Base-by-base conservation (phyloP, 2,329 filamentous ascomycete species). In the Bipolaris cookei region DNA sequence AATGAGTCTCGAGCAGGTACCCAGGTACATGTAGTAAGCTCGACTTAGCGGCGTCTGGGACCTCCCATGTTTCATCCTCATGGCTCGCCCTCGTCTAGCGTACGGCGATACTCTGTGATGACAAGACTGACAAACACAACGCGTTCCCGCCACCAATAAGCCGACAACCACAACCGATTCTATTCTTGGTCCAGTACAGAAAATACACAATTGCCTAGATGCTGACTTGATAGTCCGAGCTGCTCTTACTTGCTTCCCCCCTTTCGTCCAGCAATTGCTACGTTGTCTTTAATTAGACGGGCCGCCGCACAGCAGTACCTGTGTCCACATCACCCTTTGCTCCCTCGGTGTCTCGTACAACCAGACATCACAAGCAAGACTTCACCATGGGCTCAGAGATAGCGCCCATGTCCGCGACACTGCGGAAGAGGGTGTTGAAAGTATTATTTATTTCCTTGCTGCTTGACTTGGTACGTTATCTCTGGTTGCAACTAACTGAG, bases 401-500 rank as follows among this genome's bases (percentile, higher is more conserved):
- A 55, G 47, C 56, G 14, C 71, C 76, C 10, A 74, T 81, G 41
- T 68, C 79, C 39, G 71, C 77, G 52, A 71, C 78, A 52, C 76
- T 82, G 75, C 87, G 93, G 61, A 96, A 91, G 79, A 88, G 84
- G 79, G 92, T 97, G 63, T 82, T 98, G 61, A 88, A 84, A 70
- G 92, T 98, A 67, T 86, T 98, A 62, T 93, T 97, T 77, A 83
- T 95, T 61, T 97, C 94, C 51, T 83, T 98, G 38, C 83, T 98
- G 14, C 83, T 98, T 11, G 94, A 98, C 77, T 79, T 98, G 78
- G 94, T 97, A 84, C 64, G 85, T 72, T 66, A 63, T 64, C 46
- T 21, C n/a, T 14, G 39, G n/a, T 7, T n/a, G 28, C 42, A 21
- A 14, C 25, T 3, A 6, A 18, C 16, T 11, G 25, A 13, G 42